Conservation (phyloP, 768 basidiomycete genomes). For the Psilocybe cyanescens region DNA sequence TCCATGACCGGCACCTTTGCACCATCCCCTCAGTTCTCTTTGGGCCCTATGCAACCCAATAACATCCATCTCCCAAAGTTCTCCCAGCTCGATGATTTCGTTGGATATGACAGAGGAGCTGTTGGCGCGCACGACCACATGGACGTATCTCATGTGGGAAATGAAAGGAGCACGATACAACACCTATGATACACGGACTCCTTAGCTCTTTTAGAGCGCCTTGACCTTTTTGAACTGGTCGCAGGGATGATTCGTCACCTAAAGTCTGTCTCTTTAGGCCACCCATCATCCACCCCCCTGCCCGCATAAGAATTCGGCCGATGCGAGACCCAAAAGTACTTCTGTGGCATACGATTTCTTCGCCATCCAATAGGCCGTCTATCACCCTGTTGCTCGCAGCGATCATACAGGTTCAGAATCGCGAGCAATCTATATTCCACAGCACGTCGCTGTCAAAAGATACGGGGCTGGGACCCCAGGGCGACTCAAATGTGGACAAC, state of each 20-base stretch:
- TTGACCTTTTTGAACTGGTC: not conserved
- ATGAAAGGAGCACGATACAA: conserved; percentile 8
- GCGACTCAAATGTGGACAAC: not conserved
- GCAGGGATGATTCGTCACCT: not conserved
- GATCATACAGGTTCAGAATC: not conserved
- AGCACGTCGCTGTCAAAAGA: not conserved
- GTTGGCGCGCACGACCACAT: conserved; percentile 4
- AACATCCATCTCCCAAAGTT: conserved; percentile 10
- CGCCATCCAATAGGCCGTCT: not conserved
- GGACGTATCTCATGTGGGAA: conserved; percentile 9
- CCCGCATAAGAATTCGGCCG: not conserved
- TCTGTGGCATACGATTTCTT: not conserved
- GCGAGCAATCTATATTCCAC: not conserved
- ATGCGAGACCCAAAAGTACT: not conserved
- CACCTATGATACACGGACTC: conserved; percentile 8
- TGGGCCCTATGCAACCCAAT: not conserved
- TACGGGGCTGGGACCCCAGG: not conserved
- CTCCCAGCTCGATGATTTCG: conserved; percentile 8
- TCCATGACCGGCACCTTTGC: conserved; percentile 8
- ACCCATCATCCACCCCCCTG: not conserved
- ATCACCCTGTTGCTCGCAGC: not conserved
- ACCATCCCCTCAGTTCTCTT: conserved; percentile 7
- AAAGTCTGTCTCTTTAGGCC: not conserved
- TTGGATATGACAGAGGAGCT: conserved; percentile 8
- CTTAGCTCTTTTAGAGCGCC: conserved; percentile 8